Conservation (phyloP, 2,329 filamentous ascomycete species). For the Nakataea oryzae region DNA sequence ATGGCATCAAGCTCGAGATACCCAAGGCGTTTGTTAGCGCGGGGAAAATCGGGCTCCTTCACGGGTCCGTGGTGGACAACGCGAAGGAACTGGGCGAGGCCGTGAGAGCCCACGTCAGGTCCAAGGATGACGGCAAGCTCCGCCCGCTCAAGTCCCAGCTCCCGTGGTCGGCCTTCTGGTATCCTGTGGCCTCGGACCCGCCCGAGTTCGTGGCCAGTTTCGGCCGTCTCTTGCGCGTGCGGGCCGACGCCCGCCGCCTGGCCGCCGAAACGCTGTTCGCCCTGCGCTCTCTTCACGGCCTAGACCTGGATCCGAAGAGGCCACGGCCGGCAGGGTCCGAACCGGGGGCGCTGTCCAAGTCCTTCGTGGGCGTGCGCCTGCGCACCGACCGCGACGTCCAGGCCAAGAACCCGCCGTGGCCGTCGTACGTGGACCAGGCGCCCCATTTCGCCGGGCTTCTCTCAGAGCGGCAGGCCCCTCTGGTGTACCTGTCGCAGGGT, state of each 20-base stretch:
- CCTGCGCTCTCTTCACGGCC: constrained; percentile 10
- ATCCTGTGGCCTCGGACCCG: constrained; percentile 19
- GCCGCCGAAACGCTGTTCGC: constrained; percentile 22
- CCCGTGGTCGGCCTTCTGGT: constrained; percentile 16
- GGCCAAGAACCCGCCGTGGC: constrained; percentile 12
- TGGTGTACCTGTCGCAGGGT: constrained; percentile 33
- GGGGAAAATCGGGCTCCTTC: constrained; percentile 1
- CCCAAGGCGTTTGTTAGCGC: not conserved
- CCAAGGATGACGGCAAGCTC: constrained; percentile 14
- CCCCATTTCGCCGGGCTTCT: constrained; percentile 20
- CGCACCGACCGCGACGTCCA: constrained; percentile 21
- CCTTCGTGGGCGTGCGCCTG: constrained; percentile 23
- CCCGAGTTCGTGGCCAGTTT: constrained; percentile 21
- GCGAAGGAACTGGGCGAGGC: constrained; percentile 8
- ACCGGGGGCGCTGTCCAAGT: constrained; percentile 6
- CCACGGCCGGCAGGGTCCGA: constrained; percentile 1
- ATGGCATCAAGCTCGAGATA: constrained; percentile 11
- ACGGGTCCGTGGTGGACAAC: constrained; percentile 16
- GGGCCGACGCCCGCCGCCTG: constrained; percentile 20
- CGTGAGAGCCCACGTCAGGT: constrained; percentile 11
- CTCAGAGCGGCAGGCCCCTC: constrained; percentile 12
- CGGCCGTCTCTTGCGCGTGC: constrained; percentile 26
- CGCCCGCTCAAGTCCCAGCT: constrained; percentile 18
- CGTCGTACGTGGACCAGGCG: constrained; percentile 20
- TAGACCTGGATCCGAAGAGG: constrained; percentile 16